Evolutionary conservation across 106 monocot genomes (phyloP).

Genomic region (Dendrobium chrysotoxum): DNA sequence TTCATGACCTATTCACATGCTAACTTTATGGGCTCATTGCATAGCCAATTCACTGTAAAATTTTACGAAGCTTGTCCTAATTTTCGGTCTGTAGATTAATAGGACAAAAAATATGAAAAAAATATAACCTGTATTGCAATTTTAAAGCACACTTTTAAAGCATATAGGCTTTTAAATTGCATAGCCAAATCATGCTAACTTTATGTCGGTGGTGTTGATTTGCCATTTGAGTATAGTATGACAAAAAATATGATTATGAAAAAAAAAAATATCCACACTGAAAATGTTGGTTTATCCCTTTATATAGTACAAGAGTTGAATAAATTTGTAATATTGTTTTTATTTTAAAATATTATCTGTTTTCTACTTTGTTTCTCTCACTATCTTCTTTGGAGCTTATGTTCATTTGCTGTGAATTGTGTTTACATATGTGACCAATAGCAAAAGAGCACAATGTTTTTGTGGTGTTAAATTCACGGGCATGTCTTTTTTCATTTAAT

Average conservation of each 20-base stretch:
- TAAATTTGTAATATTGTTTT: neutral
- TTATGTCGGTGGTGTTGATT: neutral
- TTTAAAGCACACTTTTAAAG: too few species aligned
- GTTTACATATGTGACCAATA: neutral
- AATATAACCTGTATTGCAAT: too few species aligned
- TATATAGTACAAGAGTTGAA: neutral
- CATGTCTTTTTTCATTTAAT: neutral
- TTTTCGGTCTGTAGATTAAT: neutral
- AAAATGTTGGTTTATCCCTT: neutral
- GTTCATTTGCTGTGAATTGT: neutral
- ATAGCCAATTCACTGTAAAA: neutral
- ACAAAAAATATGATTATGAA: neutral
- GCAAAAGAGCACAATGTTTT: neutral
- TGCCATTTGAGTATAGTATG: neutral
- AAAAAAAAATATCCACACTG: neutral
- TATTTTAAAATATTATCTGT: neutral
- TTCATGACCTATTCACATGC: neutral
- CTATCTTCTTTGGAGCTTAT: neutral
- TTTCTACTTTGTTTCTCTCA: neutral
- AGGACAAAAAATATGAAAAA: neutral
- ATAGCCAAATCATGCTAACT: too few species aligned
- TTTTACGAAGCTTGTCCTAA: neutral
- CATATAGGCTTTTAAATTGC: too few species aligned
- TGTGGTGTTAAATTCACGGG: neutral
- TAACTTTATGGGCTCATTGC: constrained; percentile 1